phyloP scores from a whole-genome alignment of 2,329 filamentous ascomycete species.

The Colletotrichum graminicola region DNA sequence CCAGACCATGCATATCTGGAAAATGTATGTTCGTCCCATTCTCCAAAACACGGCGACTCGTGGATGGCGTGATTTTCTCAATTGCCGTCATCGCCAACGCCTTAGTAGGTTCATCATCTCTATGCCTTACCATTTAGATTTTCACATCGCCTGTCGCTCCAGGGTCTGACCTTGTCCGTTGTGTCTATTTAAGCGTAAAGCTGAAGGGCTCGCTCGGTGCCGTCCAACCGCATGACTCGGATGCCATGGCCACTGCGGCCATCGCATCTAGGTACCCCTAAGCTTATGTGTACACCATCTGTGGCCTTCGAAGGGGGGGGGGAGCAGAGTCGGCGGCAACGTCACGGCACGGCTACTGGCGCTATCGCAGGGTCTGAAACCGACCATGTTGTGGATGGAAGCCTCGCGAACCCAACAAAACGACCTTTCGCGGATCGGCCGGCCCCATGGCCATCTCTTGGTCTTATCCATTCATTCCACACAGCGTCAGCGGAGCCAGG shows the following conservation, averaged over 20 bases:
- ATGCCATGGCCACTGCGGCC: neutral
- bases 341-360: neutral
- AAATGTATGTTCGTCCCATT: slow-evolving; percentile 41
- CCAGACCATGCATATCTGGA: slow-evolving; percentile 3
- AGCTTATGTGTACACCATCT: neutral
- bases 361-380: slow-evolving; percentile 37
- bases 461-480: neutral
- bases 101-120: slow-evolving; percentile 24
- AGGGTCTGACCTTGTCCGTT: slow-evolving; percentile 11
- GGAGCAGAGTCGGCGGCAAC: neutral
- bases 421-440: slow-evolving; percentile 18
- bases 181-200: neutral
- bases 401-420: slow-evolving; percentile 1
- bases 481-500: neutral
- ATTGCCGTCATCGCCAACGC: slow-evolving; percentile 27
- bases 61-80: slow-evolving; percentile 36
- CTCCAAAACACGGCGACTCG: slow-evolving; percentile 31
- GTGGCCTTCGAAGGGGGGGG: too few species aligned
- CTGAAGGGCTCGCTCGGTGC: neutral
- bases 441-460: slow-evolving; percentile 13
- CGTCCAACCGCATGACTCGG: slow-evolving; percentile 7
- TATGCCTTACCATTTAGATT: slow-evolving; percentile 1
- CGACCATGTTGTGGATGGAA: slow-evolving; percentile 15
- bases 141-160: slow-evolving; percentile 7
- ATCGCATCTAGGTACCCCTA: neutral